These are phyloP conservation scores for Penicillium crustosum DNA, from an alignment of 2,329 filamentous ascomycete genomes.

Conservation along the genomic window DNA sequence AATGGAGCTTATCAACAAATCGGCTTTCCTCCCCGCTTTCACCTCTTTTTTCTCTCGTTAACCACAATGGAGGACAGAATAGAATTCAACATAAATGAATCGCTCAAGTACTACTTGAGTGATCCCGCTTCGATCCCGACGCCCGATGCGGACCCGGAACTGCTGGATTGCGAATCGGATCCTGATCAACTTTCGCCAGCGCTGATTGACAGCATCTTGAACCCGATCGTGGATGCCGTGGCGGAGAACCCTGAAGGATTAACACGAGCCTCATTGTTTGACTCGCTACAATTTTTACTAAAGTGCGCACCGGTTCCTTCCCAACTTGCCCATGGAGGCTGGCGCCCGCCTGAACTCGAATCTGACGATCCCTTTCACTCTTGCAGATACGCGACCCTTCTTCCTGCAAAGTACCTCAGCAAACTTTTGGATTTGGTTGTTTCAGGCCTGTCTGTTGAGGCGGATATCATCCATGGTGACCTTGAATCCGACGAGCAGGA, in stretches of 20 bases:
- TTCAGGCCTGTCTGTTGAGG: constrained; percentile 80
- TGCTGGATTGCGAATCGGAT: constrained; percentile 91
- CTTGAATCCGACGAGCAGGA: constrained; percentile 92
- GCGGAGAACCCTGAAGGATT: constrained; percentile 90
- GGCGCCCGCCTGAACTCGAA: constrained; percentile 49
- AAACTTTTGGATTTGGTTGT: constrained; percentile 90
- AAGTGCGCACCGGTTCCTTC: constrained; percentile 75
- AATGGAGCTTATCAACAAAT: constrained; percentile 21
- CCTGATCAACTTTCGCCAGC: constrained; percentile 76
- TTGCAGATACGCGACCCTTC: constrained; percentile 75
- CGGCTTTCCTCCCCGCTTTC: constrained; percentile 19
- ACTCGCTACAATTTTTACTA: constrained; percentile 91
- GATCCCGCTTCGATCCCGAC: constrained; percentile 82
- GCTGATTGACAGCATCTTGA: constrained; percentile 80
- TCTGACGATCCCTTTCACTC: constrained; percentile 60
- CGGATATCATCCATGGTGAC: constrained; percentile 80
- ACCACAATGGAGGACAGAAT: constrained; percentile 63
- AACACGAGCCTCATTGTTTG: constrained; percentile 73
- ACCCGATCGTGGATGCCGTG: constrained; percentile 88
- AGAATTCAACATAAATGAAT: constrained; percentile 93
- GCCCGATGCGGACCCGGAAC: constrained; percentile 76
- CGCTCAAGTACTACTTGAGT: constrained; percentile 94
- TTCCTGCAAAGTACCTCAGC: constrained; percentile 80
- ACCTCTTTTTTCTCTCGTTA: constrained; percentile 9
- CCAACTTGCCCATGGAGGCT: constrained; percentile 28